Base-by-base conservation (phyloP, 108 stramenopile species). In the Nannochloropsis salina region DNA sequence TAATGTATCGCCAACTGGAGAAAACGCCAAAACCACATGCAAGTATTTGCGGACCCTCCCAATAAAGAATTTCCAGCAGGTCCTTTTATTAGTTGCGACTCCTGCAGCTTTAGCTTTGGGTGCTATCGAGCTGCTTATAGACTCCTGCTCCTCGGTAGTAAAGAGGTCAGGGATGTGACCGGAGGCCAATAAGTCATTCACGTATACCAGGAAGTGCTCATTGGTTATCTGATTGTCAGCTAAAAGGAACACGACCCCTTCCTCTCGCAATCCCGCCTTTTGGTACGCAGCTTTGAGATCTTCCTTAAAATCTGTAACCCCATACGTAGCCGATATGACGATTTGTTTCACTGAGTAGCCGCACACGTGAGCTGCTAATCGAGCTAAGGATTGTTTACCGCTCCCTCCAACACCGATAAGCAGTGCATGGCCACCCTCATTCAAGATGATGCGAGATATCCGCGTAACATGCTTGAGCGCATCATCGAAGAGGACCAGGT, bases 81-180 rank as follows among this genome's bases (percentile, higher is more conserved):
- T 93, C 80, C 89, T 92, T n/a, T 89, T 61, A 18, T 94, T 90
- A 3, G 92, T 91, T n/a, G 90, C 91, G 41, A 91, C 86, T 3
- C 95, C 94, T 3, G 84, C 84, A 21, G 92, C 94, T 85, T 93
- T 94, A 43, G 92, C 93, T 80, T 90, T 90, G 83, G 81, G 87
- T 42, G 93, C 85, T 45, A 95, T 90, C 42, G 86, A 85, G 85
- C 93, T 93, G 42, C 92, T 88, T 81, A 95, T 93, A 5, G 81
- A 82, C 86, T 95, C 95, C 8, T 92, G 86, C 61, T 94, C 94
- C 43, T 95, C 95, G 31, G 80, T 45, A 1, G 93, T 92, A 83
- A 94, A 95, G 18, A 95, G 92, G 83, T 93, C 94, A 6, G 93
- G 93, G 42, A 95, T 92, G 45, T 93, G 92, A 3, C 94, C 94